Percentiles rank a stretch among this genome's conserved stretches.
phyloP scores from a whole-genome alignment of 2,329 filamentous ascomycete species.

The Alternaria burnsii region DNA sequence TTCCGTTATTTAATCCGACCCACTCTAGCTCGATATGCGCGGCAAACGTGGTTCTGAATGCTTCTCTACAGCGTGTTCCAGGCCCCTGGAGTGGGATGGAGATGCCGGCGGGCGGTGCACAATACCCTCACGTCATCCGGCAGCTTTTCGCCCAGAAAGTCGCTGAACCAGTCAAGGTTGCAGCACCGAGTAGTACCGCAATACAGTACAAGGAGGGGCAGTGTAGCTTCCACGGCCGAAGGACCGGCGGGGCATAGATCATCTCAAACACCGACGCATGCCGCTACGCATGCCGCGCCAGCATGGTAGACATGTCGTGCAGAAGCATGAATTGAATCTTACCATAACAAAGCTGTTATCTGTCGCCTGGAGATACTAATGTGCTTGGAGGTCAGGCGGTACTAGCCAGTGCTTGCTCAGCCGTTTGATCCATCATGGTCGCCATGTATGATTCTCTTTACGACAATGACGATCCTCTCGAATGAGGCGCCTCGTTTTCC shows the following conservation, averaged over 20 bases:
- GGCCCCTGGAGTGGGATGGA: constrained; percentile 23
- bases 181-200: constrained; percentile 20
- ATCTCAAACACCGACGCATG: constrained; percentile 23
- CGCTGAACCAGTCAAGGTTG: constrained; percentile 24
- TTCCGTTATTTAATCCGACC: constrained; percentile 21
- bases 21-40: constrained; percentile 30
- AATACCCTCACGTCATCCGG: constrained; percentile 36
- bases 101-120: constrained; percentile 24
- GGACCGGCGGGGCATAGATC: constrained; percentile 22
- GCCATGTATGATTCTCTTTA: background rate
- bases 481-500: constrained; percentile 9
- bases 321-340: background rate
- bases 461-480: constrained; percentile 8
- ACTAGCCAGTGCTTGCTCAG: background rate
- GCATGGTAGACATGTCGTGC: constrained; percentile 9
- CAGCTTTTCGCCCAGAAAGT: constrained; percentile 24
- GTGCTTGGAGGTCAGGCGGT: background rate
- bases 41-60: constrained; percentile 70
- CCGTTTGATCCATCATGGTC: background rate
- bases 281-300: constrained; percentile 16
- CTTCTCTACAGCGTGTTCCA: constrained; percentile 68
- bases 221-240: constrained; percentile 24
- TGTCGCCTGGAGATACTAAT: background rate
- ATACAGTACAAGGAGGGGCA: constrained; percentile 31
- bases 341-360: background rate